Conservation (phyloP, 1,139 yeast genomes). For the Pichia sp. region DNA sequence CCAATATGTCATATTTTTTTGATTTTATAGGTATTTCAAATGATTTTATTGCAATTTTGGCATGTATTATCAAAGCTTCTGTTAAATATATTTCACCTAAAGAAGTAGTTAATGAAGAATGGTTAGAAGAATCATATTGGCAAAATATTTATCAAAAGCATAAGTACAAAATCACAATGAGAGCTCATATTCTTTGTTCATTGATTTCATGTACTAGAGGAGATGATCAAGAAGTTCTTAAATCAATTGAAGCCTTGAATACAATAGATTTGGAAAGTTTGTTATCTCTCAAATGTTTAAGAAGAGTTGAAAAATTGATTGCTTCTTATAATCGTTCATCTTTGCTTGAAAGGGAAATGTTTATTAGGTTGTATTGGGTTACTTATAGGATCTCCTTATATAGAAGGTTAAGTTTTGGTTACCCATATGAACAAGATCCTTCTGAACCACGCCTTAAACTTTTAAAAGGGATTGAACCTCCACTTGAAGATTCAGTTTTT, state of each 20-base stretch:
- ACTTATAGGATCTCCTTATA: conserved; percentile 33
- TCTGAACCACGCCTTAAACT: conserved; percentile 12
- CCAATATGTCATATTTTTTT: conserved; percentile 35
- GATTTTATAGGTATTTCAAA: conserved; percentile 30
- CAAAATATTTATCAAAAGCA: conserved; percentile 31
- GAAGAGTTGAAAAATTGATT: conserved; percentile 8
- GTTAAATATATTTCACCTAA: conserved; percentile 31
- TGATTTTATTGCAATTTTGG: conserved; percentile 34
- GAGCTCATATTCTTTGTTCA: conserved; percentile 21
- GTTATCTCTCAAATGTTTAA: background rate
- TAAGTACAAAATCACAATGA: conserved; percentile 31
- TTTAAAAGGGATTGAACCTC: conserved; percentile 25
- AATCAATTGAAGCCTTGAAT: conserved; percentile 26
- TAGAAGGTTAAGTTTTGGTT: conserved; percentile 34
- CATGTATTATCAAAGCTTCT: conserved; percentile 36
- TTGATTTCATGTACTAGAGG: conserved; percentile 22
- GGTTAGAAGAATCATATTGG: conserved; percentile 36
- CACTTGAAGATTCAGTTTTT: conserved; percentile 27
- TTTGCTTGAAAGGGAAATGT: conserved; percentile 32
- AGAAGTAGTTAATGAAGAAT: conserved; percentile 25
- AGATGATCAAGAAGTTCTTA: conserved; percentile 26
- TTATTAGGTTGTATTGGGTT: conserved; percentile 38
- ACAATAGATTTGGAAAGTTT: conserved; percentile 22
- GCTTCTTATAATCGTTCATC: conserved; percentile 27
- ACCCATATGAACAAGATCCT: conserved; percentile 31